A percentile compares a stretch with the other conserved stretches of the same genome.
Evolutionary conservation across 768 basidiomycete species (phyloP).

Genomic region (Trametes sanguinea): DNA sequence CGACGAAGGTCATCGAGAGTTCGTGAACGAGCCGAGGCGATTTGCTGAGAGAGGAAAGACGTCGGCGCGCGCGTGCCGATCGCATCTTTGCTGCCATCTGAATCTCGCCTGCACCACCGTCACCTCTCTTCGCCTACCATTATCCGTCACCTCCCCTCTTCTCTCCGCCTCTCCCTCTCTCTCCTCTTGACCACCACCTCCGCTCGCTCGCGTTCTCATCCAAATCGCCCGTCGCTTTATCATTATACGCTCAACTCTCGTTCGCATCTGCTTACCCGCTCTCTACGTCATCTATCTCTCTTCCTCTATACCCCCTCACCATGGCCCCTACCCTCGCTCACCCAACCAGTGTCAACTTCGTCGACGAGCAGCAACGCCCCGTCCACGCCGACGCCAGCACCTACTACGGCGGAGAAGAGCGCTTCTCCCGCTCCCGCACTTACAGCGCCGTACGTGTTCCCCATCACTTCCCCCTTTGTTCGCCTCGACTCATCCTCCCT

Average conservation of each 20-base stretch:
- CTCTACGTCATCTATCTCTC: not conserved
- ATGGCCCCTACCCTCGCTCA: conserved; percentile 72
- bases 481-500: conserved; percentile 4
- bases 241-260: conserved; percentile 11
- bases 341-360: conserved; percentile 63
- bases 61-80: too few relatives aligned
- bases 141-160: conserved; percentile 13
- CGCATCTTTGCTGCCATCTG: not conserved
- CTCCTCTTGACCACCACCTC: not conserved
- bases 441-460: conserved; percentile 73
- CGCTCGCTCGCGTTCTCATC: not conserved
- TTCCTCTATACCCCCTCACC: conserved; percentile 7
- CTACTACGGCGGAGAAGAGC: conserved; percentile 82
- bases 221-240: not conserved
- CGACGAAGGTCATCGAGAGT: not conserved
- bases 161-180: not conserved
- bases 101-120: conserved; percentile 19
- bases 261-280: not conserved
- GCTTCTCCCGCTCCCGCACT: conserved; percentile 80
- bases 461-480: not conserved
- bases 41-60: not conserved
- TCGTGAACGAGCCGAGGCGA: conserved; percentile 7
- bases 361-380: conserved; percentile 57
- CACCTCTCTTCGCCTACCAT: not conserved
- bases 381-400: conserved; percentile 71